These are phyloP conservation scores for Cadophora gregata DNA, from an alignment of 2,329 filamentous ascomycete species.

Conservation along the genomic window DNA sequence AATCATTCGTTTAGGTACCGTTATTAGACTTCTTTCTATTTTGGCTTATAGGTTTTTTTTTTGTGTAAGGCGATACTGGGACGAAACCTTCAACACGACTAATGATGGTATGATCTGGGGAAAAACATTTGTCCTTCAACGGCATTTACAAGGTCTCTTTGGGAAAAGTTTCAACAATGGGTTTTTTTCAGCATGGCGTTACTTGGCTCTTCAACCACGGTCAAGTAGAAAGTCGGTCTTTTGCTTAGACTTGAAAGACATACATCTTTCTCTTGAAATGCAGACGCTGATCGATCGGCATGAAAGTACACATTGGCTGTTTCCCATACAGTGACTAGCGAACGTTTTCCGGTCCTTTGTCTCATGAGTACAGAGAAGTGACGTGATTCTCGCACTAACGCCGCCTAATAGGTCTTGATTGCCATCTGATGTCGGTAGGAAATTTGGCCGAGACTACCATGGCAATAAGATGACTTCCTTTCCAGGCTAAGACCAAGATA, in stretches of 20 bases:
- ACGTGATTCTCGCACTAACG: neutral
- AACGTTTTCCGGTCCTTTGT: neutral
- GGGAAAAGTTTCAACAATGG: conserved; percentile 47
- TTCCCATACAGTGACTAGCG: neutral
- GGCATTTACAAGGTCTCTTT: conserved; percentile 52
- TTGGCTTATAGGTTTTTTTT: conserved; percentile 34
- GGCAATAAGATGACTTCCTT: too few species aligned
- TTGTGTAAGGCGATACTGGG: conserved; percentile 30
- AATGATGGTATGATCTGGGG: conserved; percentile 64
- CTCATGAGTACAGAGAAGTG: neutral
- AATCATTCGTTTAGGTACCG: conserved; percentile 41
- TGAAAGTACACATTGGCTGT: neutral
- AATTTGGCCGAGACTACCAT: too few species aligned
- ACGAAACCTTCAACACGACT: conserved; percentile 48
- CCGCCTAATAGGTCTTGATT: too few species aligned
- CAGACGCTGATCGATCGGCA: conserved; percentile 24
- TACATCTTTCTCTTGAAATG: conserved; percentile 31
- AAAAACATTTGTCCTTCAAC: conserved; percentile 67
- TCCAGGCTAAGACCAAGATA: too few species aligned
- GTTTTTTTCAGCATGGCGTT: conserved; percentile 45
- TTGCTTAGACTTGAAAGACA: conserved; percentile 40
- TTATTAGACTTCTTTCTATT: conserved; percentile 42
- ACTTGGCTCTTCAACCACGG: conserved; percentile 49
- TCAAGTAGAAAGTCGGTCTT: conserved; percentile 45
- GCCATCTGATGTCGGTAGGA: too few species aligned